Base-by-base conservation (phyloP, 1,139 yeast species). In the Schizosaccharomyces versatilis region DNA sequence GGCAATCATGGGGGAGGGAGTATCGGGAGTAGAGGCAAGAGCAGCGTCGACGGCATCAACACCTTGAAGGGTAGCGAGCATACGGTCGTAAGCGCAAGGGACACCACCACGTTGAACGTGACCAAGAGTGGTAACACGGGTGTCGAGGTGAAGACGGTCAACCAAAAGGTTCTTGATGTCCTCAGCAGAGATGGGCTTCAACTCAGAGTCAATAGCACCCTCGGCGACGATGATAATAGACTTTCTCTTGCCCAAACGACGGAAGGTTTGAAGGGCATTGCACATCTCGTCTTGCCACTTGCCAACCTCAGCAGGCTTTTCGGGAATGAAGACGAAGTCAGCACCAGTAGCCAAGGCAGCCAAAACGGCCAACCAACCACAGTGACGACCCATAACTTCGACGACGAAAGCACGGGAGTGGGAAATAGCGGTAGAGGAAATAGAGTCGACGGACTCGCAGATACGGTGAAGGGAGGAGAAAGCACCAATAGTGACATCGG, bases 21-120 rank as follows among this genome's bases (percentile, higher is more conserved):
- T 82, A 1, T 80, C 88, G 36, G 95, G 94, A 7, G 94, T 83
- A 55, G 81, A 74, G 56, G 83, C 90, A 63, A 90, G 74, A 44
- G 86, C 94, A 6, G 97, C 97, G 60, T 81, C 80, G 54, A 90
- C 94, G 9, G 98, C 97, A 65, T 88, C 97, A 40, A 88, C 95
- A 67, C 98, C 98, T 73, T 90, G 98, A 62, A 88, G 68, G 24
- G 98, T 88, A 39, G 96, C 95, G 60, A 90, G 71, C 66, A 83
- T 70, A 64, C 98, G 78, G 68, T 90, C 98, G 65, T 73, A 81
- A 2, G 97, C 96, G 56, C 86, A 95, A 2, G 98, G 96, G 49
- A 94, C 76, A 67, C 98, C 98, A 70, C 98, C 98, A 71, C 98
- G 80, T 73, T 90, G 98, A 54, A 90, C 95, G 67, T 90, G 98